Percentiles rank a stretch among this genome's conserved stretches.
phyloP scores from a whole-genome alignment of 768 basidiomycete species.

The Suillus discolor region DNA sequence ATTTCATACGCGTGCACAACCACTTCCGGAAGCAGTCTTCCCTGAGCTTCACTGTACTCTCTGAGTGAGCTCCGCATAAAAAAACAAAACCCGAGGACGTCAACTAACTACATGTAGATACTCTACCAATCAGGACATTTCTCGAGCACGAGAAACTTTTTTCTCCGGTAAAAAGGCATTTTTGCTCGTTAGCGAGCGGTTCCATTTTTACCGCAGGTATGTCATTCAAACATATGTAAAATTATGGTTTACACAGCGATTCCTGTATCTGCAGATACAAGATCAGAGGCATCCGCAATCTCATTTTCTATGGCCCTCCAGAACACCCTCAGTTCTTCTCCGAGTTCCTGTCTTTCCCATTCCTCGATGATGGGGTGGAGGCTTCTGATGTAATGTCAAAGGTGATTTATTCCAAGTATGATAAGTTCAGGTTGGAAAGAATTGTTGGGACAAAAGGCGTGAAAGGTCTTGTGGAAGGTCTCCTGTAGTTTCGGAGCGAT shows the following conservation, averaged over 20 bases:
- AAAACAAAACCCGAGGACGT: neutral
- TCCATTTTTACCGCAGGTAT: slow-evolving; percentile 93
- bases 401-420: slow-evolving; percentile 86
- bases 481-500: neutral
- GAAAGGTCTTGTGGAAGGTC: slow-evolving; percentile 17
- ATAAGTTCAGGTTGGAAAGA: slow-evolving; percentile 85
- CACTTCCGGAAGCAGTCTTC: slow-evolving; percentile 75
- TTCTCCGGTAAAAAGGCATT: slow-evolving; percentile 87
- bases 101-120: slow-evolving; percentile 53
- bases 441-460: slow-evolving; percentile 44
- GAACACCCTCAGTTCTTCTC: slow-evolving; percentile 91
- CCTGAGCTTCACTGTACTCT: slow-evolving; percentile 80
- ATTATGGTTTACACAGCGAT: neutral
- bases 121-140: slow-evolving; percentile 92
- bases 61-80: slow-evolving; percentile 62
- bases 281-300: slow-evolving; percentile 87
- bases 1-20: slow-evolving; percentile 91
- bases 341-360: slow-evolving; percentile 87
- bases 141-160: slow-evolving; percentile 90
- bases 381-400: slow-evolving; percentile 80
- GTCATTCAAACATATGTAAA: slow-evolving; percentile 15
- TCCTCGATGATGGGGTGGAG: slow-evolving; percentile 89
- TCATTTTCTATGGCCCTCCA: slow-evolving; percentile 92
- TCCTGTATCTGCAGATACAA: slow-evolving; percentile 65
- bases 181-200: slow-evolving; percentile 93